These are phyloP conservation scores for Alternaria gansuensis DNA, from an alignment of 2,329 filamentous ascomycete species.

Conservation along the genomic window DNA sequence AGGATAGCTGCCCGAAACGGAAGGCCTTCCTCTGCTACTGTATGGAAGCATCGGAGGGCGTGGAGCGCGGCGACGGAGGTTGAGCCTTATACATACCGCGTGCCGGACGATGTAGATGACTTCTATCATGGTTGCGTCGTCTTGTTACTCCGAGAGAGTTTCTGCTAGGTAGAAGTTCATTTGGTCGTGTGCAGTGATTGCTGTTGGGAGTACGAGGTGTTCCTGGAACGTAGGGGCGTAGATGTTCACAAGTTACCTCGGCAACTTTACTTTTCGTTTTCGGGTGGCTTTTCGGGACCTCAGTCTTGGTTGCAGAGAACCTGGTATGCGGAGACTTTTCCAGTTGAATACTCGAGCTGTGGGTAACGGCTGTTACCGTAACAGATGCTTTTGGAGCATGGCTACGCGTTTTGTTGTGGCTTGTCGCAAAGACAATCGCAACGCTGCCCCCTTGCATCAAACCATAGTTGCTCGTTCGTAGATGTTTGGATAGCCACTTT, in stretches of 20 bases:
- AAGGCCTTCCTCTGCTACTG: slow-evolving; percentile 17
- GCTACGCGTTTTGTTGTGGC: neutral
- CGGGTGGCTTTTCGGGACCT: neutral
- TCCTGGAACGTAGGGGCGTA: slow-evolving; percentile 10
- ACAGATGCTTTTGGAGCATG: neutral
- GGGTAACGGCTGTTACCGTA: no score
- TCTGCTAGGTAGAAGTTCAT: slow-evolving; percentile 8
- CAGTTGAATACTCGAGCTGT: neutral
- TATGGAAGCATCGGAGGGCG: slow-evolving; percentile 22
- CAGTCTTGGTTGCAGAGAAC: neutral
- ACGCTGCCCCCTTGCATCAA: neutral
- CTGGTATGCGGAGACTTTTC: neutral
- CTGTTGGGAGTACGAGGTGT: slow-evolving; percentile 20
- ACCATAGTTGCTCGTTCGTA: neutral
- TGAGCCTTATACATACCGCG: slow-evolving; percentile 56
- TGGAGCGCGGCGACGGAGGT: slow-evolving; percentile 15
- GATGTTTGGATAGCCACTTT: neutral
- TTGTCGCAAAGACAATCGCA: neutral
- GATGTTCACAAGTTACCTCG: slow-evolving; percentile 20
- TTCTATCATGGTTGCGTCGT: slow-evolving; percentile 52
- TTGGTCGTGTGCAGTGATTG: slow-evolving; percentile 18
- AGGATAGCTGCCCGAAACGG: slow-evolving; percentile 18
- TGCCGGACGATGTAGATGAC: slow-evolving; percentile 61
- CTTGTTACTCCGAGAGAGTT: slow-evolving; percentile 5
- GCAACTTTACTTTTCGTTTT: slow-evolving; percentile 21